Percentiles rank a stretch among this genome's conserved stretches.
Evolutionary conservation across 768 basidiomycete species (phyloP).

Genomic region (Suillus americanus): DNA sequence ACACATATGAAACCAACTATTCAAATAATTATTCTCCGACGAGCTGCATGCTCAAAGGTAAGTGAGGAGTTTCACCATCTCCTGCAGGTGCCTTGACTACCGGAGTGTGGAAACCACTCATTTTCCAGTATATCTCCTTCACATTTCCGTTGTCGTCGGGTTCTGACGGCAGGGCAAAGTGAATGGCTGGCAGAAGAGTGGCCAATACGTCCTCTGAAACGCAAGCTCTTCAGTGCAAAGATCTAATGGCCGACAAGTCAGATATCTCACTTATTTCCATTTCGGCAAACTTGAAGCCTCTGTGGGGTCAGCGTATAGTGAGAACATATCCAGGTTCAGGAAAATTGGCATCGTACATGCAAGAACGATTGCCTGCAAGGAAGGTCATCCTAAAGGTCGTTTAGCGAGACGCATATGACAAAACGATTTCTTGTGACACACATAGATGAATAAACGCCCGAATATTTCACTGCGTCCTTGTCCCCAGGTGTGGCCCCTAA

Average conservation of each 20-base stretch:
- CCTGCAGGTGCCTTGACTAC: conserved; percentile 26
- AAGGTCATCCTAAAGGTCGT: conserved; percentile 41
- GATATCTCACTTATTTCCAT: conserved; percentile 47
- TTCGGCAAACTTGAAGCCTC: conserved; percentile 45
- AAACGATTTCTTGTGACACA: conserved; percentile 22
- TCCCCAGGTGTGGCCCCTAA: conserved; percentile 5
- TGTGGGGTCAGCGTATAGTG: background rate
- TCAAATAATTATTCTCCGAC: background rate
- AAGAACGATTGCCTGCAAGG: conserved; percentile 45
- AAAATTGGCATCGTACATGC: conserved; percentile 34
- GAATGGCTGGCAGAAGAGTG: conserved; percentile 24
- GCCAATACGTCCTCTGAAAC: conserved; percentile 24
- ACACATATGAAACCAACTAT: conserved; percentile 31
- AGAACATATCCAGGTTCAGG: background rate
- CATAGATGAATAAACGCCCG: conserved; percentile 47
- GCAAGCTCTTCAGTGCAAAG: background rate
- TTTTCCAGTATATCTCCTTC: conserved; percentile 28
- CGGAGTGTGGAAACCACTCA: conserved; percentile 24
- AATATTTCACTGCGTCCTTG: conserved; percentile 23
- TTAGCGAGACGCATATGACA: background rate
- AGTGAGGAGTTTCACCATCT: conserved; percentile 19
- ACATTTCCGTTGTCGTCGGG: conserved; percentile 6
- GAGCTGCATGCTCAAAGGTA: conserved; percentile 16
- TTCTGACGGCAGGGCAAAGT: conserved; percentile 23
- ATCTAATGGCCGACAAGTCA: too few species aligned